phyloP scores from a whole-genome alignment of 129 eudicot genomes.

The Centaurea solstitialis region DNA sequence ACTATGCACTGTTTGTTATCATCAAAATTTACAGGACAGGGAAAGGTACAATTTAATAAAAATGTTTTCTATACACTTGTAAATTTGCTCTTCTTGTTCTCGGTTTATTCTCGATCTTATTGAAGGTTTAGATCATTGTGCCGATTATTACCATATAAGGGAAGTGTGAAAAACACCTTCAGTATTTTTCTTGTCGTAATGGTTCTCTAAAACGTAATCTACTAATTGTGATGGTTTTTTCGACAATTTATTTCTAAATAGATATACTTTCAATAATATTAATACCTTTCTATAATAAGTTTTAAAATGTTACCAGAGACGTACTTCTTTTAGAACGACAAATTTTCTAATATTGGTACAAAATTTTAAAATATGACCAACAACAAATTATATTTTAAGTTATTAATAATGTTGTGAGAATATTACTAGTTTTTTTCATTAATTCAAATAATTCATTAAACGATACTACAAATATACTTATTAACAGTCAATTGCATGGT shows the following conservation, averaged over 20 bases:
- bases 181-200: not conserved
- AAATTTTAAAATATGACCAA: not conserved
- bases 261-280: not conserved
- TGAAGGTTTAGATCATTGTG: not conserved
- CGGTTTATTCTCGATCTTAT: not conserved
- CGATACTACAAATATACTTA: no score
- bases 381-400: not conserved
- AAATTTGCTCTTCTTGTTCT: not conserved
- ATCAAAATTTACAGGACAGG: not conserved
- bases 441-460: not conserved
- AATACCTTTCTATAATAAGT: not conserved
- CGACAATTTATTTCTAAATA: not conserved
- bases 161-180: not conserved
- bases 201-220: not conserved
- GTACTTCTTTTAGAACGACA: not conserved
- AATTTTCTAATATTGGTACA: not conserved
- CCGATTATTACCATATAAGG: not conserved
- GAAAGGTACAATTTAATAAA: not conserved
- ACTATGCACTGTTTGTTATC: not conserved
- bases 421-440: no score
- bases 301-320: not conserved
- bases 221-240: not conserved
- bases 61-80: not conserved
- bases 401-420: no score
- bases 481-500: no score